Conservation (phyloP, 495 filamentous ascomycete genomes). For the Trypethelium eluteriae region DNA sequence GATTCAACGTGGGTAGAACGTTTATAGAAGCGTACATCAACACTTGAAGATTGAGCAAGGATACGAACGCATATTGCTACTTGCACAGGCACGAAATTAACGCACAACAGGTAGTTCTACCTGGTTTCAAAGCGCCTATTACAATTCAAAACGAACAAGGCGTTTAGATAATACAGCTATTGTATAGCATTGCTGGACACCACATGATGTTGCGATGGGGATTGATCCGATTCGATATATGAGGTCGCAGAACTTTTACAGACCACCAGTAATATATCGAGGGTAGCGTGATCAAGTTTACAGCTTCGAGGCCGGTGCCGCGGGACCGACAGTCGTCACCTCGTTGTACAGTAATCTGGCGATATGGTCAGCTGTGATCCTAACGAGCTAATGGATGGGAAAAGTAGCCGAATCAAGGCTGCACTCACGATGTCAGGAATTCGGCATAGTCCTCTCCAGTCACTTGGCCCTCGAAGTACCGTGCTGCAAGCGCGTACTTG, state of each 20-base stretch:
- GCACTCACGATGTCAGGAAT: slow-evolving; percentile 75
- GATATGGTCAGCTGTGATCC: slow-evolving; percentile 17
- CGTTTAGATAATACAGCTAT: background rate
- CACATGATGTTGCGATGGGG: background rate
- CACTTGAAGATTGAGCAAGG: background rate
- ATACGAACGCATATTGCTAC: background rate
- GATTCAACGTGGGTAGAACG: background rate
- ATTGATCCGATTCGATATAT: background rate
- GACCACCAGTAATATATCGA: background rate
- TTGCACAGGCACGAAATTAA: background rate
- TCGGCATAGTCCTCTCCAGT: slow-evolving; percentile 97
- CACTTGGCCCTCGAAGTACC: slow-evolving; percentile 88
- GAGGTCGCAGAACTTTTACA: too few species aligned
- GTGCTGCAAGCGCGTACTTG: slow-evolving; percentile 81
- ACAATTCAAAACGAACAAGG: background rate
- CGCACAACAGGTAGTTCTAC: background rate
- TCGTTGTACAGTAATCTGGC: slow-evolving; percentile 82
- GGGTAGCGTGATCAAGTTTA: slow-evolving; percentile 36
- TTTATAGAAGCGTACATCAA: background rate
- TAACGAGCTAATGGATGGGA: background rate
- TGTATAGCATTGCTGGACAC: background rate
- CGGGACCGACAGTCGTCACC: slow-evolving; percentile 70
- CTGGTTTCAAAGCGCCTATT: background rate
- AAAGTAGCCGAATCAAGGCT: slow-evolving; percentile 2
- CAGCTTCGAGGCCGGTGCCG: slow-evolving; percentile 65